Percentiles rank a stretch among this genome's conserved stretches.
These are phyloP conservation scores for Trichoderma guizhouense DNA, from an alignment of 2,329 filamentous ascomycete genomes.

Conservation along the genomic window DNA sequence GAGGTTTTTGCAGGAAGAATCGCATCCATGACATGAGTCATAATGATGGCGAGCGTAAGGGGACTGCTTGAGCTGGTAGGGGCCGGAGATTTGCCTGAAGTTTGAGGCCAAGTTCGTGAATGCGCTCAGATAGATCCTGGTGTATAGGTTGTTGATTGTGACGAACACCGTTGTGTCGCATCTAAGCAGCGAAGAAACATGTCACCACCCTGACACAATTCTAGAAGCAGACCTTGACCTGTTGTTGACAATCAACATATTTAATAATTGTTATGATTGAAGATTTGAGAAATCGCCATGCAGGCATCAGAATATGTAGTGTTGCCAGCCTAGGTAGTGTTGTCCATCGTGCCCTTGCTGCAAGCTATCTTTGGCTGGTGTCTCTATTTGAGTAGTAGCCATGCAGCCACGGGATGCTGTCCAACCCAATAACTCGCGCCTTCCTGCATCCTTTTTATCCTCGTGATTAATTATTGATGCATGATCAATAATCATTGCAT, in stretches of 20 bases:
- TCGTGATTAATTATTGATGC: background rate
- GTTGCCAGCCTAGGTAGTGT: background rate
- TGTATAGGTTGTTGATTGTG: background rate
- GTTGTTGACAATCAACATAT: background rate
- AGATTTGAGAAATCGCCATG: background rate
- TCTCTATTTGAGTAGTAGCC: background rate
- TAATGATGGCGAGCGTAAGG: background rate
- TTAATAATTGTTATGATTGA: background rate
- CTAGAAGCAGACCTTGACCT: background rate
- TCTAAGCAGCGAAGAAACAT: background rate
- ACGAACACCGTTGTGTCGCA: background rate
- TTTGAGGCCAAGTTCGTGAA: background rate
- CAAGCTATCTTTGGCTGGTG: background rate
- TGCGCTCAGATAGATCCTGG: background rate
- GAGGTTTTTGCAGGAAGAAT: background rate
- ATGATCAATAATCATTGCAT: background rate
- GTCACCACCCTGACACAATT: background rate
- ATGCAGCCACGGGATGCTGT: background rate
- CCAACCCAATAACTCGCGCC: background rate
- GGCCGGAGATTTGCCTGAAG: background rate
- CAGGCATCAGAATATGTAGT: background rate
- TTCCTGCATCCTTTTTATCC: background rate
- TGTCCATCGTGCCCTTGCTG: no score
- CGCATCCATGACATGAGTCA: background rate
- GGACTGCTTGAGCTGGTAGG: background rate